Evolutionary conservation across 768 basidiomycete species (phyloP).

Genomic region (Suillus brevipes): DNA sequence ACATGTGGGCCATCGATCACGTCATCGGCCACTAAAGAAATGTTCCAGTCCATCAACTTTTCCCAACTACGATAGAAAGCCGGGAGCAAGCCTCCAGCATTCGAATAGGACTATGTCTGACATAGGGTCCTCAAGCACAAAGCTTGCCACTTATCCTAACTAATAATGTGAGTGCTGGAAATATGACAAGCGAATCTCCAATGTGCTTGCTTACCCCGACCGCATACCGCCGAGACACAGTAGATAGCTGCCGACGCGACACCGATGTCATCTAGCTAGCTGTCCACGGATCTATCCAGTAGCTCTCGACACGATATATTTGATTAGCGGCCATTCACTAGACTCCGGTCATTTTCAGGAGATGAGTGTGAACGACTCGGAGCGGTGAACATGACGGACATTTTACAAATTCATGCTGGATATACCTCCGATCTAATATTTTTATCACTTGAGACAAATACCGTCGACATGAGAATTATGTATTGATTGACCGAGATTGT

Average conservation of each 20-base stretch:
- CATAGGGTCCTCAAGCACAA: too few species aligned
- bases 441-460: neutral
- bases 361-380: neutral
- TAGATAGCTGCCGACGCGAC: neutral
- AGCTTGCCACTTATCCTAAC: neutral
- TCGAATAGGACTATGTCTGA: too few species aligned
- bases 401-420: neutral
- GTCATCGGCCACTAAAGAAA: neutral
- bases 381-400: neutral
- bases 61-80: too few species aligned
- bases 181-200: neutral
- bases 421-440: neutral
- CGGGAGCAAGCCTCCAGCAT: too few species aligned
- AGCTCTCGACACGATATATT: neutral
- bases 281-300: too few species aligned
- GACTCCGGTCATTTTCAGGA: neutral
- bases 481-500: neutral
- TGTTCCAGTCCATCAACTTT: neutral
- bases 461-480: neutral
- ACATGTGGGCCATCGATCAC: neutral
- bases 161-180: neutral
- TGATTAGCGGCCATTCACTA: neutral
- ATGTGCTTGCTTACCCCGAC: neutral
- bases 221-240: neutral
- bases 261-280: neutral